These are phyloP conservation scores for Blastobotrys attinorum DNA, from an alignment of 805 yeast genomes.

Conservation along the genomic window DNA sequence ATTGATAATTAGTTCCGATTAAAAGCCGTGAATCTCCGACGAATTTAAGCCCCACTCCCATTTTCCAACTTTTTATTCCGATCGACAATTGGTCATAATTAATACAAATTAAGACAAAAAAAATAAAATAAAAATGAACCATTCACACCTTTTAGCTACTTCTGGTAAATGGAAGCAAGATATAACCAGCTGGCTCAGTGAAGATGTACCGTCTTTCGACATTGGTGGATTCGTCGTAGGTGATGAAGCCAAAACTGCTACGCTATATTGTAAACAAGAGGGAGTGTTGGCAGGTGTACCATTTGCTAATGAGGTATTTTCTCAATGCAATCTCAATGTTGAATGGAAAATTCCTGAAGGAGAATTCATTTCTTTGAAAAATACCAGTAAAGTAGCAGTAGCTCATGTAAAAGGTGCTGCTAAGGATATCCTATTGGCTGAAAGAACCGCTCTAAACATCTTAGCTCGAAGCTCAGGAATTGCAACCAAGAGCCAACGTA, in stretches of 20 bases:
- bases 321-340: conserved; percentile 62
- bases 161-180: conserved; percentile 77
- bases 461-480: conserved; percentile 80
- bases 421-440: conserved; percentile 70
- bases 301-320: conserved; percentile 76
- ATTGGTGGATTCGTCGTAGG: conserved; percentile 97
- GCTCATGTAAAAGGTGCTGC: conserved; percentile 79
- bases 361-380: conserved; percentile 37
- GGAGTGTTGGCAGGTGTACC: conserved; percentile 85
- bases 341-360: conserved; percentile 79
- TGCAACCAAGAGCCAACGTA: conserved; percentile 62
- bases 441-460: conserved; percentile 76
- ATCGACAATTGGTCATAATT: too few species aligned
- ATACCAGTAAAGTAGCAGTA: conserved; percentile 53
- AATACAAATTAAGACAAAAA: too few species aligned
- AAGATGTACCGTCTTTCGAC: conserved; percentile 91
- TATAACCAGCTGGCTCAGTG: conserved; percentile 67
- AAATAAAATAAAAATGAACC: background rate
- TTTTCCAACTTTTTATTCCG: too few species aligned
- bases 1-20: too few species aligned
- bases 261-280: conserved; percentile 68
- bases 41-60: too few species aligned
- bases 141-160: conserved; percentile 45
- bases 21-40: too few species aligned
- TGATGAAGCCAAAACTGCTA: conserved; percentile 56